Conservation (phyloP, 306 rosid genomes). For the Fagus crenata region DNA sequence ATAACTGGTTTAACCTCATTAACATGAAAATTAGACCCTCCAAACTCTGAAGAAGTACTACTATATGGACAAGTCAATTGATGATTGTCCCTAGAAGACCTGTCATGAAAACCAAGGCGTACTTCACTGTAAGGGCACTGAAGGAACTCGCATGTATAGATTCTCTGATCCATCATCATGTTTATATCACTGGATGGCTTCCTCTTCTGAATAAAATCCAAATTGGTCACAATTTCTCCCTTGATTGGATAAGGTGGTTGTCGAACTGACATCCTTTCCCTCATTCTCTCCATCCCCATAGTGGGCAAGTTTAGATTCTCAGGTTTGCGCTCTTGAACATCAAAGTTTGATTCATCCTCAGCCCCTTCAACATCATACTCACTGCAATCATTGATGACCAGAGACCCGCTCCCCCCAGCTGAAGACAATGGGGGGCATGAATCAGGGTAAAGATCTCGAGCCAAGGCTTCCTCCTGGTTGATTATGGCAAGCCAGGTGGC, state of each 20-base stretch:
- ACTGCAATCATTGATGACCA: slow-evolving; percentile 54
- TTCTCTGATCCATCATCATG: slow-evolving; percentile 47
- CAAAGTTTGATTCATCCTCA: slow-evolving; percentile 53
- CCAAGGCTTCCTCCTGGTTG: slow-evolving; percentile 76
- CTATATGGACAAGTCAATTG: slow-evolving; percentile 48
- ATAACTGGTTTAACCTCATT: slow-evolving; percentile 58
- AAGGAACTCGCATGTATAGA: slow-evolving; percentile 58
- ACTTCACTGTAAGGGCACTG: slow-evolving; percentile 58
- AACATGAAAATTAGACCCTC: slow-evolving; percentile 43
- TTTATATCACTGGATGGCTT: slow-evolving; percentile 48
- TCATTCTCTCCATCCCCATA: slow-evolving; percentile 52
- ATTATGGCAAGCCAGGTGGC: slow-evolving; percentile 86
- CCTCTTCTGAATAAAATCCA: slow-evolving; percentile 64
- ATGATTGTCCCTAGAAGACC: slow-evolving; percentile 67
- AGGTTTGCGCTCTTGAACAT: slow-evolving; percentile 63
- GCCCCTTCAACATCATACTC: slow-evolving; percentile 84
- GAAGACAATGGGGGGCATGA: slow-evolving; percentile 55
- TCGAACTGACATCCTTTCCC: slow-evolving; percentile 45
- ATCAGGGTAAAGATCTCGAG: slow-evolving; percentile 64
- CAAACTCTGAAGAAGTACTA: slow-evolving; percentile 30
- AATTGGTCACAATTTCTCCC: slow-evolving; percentile 53
- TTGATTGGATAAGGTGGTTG: slow-evolving; percentile 47
- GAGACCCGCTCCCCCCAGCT: slow-evolving; percentile 53
- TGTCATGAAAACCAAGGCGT: slow-evolving; percentile 53
- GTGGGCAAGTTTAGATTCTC: slow-evolving; percentile 44